Evolutionary conservation across 305 asterid species (phyloP).

Genomic region (Fraxinus floribunda): DNA sequence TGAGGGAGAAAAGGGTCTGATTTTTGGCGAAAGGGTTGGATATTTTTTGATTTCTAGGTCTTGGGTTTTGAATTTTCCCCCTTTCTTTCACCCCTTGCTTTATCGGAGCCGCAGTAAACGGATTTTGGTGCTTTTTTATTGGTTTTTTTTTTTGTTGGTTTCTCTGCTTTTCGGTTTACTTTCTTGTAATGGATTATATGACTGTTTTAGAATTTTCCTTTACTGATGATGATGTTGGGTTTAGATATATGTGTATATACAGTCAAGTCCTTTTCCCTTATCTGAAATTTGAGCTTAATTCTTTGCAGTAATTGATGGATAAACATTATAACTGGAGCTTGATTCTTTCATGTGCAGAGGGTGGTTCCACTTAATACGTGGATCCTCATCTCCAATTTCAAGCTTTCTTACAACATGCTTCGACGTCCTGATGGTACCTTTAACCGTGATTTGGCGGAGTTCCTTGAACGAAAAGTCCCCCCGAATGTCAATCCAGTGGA

Average conservation of each 20-base stretch:
- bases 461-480: conserved; percentile 73
- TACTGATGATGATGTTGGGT: conserved; percentile 6
- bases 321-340: background rate
- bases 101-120: conserved; percentile 26
- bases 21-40: conserved; percentile 29
- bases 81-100: conserved; percentile 7
- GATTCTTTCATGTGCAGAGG: conserved; percentile 42
- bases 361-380: conserved; percentile 87
- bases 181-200: conserved; percentile 34
- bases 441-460: conserved; percentile 75
- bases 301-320: background rate
- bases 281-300: background rate
- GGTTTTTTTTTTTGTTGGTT: conserved; percentile 35
- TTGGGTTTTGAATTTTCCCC: conserved; percentile 10
- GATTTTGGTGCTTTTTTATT: conserved; percentile 27
- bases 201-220: conserved; percentile 7
- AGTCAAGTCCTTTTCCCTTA: background rate
- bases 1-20: background rate
- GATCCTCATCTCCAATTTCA: conserved; percentile 87
- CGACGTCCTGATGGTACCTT: conserved; percentile 91
- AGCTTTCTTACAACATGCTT: conserved; percentile 80
- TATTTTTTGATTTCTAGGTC: conserved; percentile 36
- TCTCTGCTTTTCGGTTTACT: conserved; percentile 23
- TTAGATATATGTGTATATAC: conserved; percentile 1
- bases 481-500: conserved; percentile 73